These are phyloP conservation scores for Sequoiadendron giganteum DNA, from an alignment of 75 land plant species.

Conservation along the genomic window DNA sequence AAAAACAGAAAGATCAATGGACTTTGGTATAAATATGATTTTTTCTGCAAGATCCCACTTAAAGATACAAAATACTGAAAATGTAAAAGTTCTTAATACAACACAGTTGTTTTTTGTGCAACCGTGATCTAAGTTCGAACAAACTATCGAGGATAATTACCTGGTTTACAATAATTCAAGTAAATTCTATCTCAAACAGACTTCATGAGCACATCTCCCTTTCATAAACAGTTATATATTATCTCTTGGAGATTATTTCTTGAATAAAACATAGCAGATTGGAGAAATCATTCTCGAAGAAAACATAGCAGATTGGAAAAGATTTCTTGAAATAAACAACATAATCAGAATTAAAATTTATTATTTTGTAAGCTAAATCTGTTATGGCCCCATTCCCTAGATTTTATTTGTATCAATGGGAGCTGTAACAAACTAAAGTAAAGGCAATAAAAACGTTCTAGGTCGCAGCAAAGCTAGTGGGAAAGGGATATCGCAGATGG, in stretches of 20 bases:
- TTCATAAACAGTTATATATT: not conserved
- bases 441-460: not conserved
- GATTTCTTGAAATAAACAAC: not conserved
- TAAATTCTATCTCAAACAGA: not conserved
- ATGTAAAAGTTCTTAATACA: not conserved
- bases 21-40: not conserved
- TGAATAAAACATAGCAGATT: not conserved
- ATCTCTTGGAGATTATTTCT: not conserved
- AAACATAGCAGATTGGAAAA: not conserved
- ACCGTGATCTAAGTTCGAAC: not conserved
- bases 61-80: not conserved
- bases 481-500: not conserved
- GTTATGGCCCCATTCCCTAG: not conserved
- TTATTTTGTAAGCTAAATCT: not conserved
- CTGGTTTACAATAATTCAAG: not conserved
- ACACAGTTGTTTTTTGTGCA: not conserved
- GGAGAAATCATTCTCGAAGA: not conserved
- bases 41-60: not conserved
- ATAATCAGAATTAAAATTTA: not conserved
- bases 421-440: not conserved
- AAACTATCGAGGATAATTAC: not conserved
- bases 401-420: not conserved
- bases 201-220: not conserved
- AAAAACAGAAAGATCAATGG: not conserved
- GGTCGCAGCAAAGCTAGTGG: not conserved